Conservation (phyloP, 1,284 basidiomycete species). For the Naganishia cerealis region DNA sequence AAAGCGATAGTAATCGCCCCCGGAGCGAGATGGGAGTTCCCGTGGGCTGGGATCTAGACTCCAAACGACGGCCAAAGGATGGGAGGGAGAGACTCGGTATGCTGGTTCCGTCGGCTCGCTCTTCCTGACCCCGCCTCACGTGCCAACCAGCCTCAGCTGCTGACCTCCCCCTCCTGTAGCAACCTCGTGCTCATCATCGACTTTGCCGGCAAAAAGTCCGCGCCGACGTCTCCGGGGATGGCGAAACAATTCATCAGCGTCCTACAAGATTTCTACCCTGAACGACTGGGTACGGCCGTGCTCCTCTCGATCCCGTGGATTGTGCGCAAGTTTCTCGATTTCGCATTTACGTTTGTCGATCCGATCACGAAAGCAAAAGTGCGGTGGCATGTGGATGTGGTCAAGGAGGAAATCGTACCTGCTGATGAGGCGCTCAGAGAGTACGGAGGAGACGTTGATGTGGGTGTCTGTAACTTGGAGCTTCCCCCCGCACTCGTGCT, state of each 20-base stretch:
- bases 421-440: conserved; percentile 25
- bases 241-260: conserved; percentile 32
- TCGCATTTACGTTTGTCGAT: conserved; percentile 35
- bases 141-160: no score
- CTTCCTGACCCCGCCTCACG: no score
- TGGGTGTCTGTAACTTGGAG: no score
- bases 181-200: conserved; percentile 36
- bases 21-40: background rate
- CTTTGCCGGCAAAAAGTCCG: conserved; percentile 33
- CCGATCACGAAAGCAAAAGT: conserved; percentile 35
- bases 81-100: no score
- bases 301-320: conserved; percentile 35
- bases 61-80: background rate
- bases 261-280: conserved; percentile 33
- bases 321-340: conserved; percentile 34
- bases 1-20: no score
- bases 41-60: background rate
- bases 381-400: conserved; percentile 31
- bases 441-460: conserved; percentile 33
- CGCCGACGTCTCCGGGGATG: conserved; percentile 29
- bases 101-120: no score
- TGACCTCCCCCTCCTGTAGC: conserved; percentile 3
- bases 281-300: conserved; percentile 33
- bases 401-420: conserved; percentile 31
- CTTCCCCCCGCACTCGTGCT: background rate